A percentile compares a stretch with the other conserved stretches of the same genome.
phyloP scores from a whole-genome alignment of 345 rosid species.

The Eucalyptus curtisii region DNA sequence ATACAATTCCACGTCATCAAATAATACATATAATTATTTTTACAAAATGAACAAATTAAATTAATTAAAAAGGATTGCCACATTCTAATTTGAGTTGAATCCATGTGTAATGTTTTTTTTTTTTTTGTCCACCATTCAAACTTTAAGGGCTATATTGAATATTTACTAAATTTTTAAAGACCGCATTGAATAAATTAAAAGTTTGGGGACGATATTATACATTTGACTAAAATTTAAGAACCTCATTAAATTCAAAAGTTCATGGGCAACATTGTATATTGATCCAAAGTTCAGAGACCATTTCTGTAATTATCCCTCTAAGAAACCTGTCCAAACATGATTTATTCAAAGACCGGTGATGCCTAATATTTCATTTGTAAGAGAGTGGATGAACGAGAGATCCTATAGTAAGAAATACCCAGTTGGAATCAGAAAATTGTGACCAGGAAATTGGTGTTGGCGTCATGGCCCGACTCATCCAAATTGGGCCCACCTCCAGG shows the following conservation, averaged over 20 bases:
- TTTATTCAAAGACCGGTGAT: background rate
- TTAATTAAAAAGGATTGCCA: background rate
- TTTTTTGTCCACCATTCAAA: background rate
- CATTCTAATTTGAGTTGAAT: background rate
- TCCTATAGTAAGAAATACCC: background rate
- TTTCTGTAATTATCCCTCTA: accelerated
- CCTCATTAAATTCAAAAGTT: background rate
- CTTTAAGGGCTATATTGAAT: background rate
- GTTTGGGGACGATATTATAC: accelerated
- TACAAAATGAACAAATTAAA: background rate
- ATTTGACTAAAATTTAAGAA: accelerated
- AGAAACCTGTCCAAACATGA: background rate
- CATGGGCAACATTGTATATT: background rate
- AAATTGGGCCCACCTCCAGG: background rate
- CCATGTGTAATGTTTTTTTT: background rate
- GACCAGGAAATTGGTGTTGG: background rate
- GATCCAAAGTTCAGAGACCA: accelerated
- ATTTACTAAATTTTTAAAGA: background rate
- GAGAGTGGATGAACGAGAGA: background rate
- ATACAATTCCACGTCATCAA: background rate
- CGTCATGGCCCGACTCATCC: background rate
- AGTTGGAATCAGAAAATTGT: background rate
- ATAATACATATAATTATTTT: background rate
- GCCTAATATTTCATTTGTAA: background rate
- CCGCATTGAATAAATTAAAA: background rate